Base-by-base conservation (phyloP, 2,329 filamentous ascomycete species). In the Paramyrothecium sp. region DNA sequence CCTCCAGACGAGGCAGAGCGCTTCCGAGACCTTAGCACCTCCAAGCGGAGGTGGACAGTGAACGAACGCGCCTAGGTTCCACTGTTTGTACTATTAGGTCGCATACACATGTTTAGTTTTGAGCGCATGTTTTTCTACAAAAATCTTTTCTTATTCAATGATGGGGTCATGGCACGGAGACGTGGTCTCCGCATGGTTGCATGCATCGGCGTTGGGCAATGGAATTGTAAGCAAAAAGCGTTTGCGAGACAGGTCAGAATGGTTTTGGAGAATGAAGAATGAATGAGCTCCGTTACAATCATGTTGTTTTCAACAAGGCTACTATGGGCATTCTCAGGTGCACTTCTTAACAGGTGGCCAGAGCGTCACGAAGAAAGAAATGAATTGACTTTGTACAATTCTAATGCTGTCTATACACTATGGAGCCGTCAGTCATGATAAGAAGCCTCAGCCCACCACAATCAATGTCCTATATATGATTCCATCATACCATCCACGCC, bases 41-140 rank as follows among this genome's bases (percentile, higher is more conserved):
- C 75, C 1, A 85, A 85, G 69, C 70, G 82, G 54, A 74, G 82
- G 22, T 86, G 83, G 83, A 84, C 82, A 21, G 77, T 84, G 4
- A 83, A 77, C 50, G 82, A 85, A 63, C 75, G 71, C 56, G 66
- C 63, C 51, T 67, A 13, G 12, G n/a, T 23, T 49, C 47, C 4
- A 19, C 38, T 44, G 13, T 44, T 16, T 19, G 13, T 19, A 44
- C 5, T 7, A 19, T 16, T 16, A 44, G 13, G 5, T 44, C n/a
- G 38, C 38, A 16, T 44, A 44, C 38, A 52, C n/a, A 33, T 4
- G 26, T 41, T 51, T 22, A 56, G 38, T 51, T 8, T 48, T 44
- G 5, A 44, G 13, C 38, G 38, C 38, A 38, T 38, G 33, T 38
- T n/a, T n/a, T 51, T 17, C 51, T 55, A n/a, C n/a, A n/a, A n/a